Evolutionary conservation across 2,329 filamentous ascomycete genomes (phyloP), one percentile per base, ranked within the genome.

Genomic region (Pyrenophora teres): DNA sequence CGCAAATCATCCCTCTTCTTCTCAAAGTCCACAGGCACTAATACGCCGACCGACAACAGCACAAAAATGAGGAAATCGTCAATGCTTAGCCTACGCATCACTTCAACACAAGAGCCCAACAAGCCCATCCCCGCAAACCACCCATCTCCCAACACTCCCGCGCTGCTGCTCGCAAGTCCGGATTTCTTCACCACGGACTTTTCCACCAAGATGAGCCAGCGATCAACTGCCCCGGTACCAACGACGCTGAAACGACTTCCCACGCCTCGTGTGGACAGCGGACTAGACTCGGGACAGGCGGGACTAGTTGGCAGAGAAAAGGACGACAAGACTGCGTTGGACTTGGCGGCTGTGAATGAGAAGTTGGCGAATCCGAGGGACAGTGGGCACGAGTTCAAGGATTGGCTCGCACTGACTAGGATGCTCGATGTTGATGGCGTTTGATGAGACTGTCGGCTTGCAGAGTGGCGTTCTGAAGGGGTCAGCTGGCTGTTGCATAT

Each of bases 341-440:
- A 60, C 32, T 36, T 59, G 9, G 48, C 49, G 15, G 48, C 7
- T 40, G 52, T 36, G 18, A 38, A 19, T 21, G 54, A 35, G 23
- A 40, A 35, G 43, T 10, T 32, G 36, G 36, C 3, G n/a, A 51
- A 47, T 12, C 50, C 33, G 19, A 49, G 33, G 40, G 45, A 38
- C 40, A 52, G 37, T 35, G 55, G 40, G 25, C 39, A 27, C 16
- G 57, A 60, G 40, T 38, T 60, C 16, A 40, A 48, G n/a, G 48
- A 53, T 31, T 63, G 60, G 60, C 32, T 63, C 37, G 54, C 52
- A 2, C 21, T 63, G 36, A 61, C 50, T 33, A 51, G 42, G 38
- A 43, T 56, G 52, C 36, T 63, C 45, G 60, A 58, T 18, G 2
- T 23, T 59, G 30, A 54, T 32, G 48, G 37, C 3, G 19, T 19